phyloP scores from a whole-genome alignment of 495 filamentous ascomycete species.

The Chlorociboria aeruginascens region DNA sequence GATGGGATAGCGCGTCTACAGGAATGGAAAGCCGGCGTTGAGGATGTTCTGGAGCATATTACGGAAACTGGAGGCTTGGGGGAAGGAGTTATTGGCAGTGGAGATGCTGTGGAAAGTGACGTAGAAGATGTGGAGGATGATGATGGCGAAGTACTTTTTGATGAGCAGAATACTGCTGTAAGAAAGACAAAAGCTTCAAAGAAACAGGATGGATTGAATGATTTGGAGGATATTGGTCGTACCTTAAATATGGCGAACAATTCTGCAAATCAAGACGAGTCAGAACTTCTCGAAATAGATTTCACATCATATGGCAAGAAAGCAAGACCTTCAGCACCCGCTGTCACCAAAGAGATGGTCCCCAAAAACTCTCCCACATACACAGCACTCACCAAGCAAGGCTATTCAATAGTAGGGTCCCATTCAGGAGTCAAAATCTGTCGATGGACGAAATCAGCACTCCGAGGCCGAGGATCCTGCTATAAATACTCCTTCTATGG shows the following conservation, averaged over 20 bases:
- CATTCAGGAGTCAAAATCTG: slow-evolving; percentile 97
- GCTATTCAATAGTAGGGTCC: slow-evolving; percentile 87
- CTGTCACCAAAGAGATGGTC: slow-evolving; percentile 77
- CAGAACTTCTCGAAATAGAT: slow-evolving; percentile 59
- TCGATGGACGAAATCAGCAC: slow-evolving; percentile 94
- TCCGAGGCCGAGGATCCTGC: slow-evolving; percentile 89
- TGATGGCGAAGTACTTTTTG: slow-evolving; percentile 39
- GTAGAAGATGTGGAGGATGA: slow-evolving; percentile 44
- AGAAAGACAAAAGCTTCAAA: slow-evolving; percentile 25
- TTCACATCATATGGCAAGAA: slow-evolving; percentile 60
- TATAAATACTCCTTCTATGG: slow-evolving; percentile 98
- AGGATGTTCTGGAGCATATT: slow-evolving; percentile 54
- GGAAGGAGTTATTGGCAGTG: slow-evolving; percentile 70
- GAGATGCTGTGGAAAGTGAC: slow-evolving; percentile 73
- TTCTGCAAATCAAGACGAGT: slow-evolving; percentile 20
- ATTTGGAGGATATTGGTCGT: slow-evolving; percentile 76
- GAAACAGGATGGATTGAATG: slow-evolving; percentile 43
- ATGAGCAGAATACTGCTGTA: slow-evolving; percentile 17
- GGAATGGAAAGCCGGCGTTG: slow-evolving; percentile 70
- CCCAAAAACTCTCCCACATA: slow-evolving; percentile 81
- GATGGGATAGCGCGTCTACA: slow-evolving; percentile 50
- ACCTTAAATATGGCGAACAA: slow-evolving; percentile 34
- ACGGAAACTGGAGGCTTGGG: slow-evolving; percentile 51
- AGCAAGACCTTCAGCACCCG: slow-evolving; percentile 25
- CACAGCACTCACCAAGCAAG: slow-evolving; percentile 82